phyloP scores from a whole-genome alignment of 495 filamentous ascomycete genomes.

The Pseudoneurospora amorphoporcata region DNA sequence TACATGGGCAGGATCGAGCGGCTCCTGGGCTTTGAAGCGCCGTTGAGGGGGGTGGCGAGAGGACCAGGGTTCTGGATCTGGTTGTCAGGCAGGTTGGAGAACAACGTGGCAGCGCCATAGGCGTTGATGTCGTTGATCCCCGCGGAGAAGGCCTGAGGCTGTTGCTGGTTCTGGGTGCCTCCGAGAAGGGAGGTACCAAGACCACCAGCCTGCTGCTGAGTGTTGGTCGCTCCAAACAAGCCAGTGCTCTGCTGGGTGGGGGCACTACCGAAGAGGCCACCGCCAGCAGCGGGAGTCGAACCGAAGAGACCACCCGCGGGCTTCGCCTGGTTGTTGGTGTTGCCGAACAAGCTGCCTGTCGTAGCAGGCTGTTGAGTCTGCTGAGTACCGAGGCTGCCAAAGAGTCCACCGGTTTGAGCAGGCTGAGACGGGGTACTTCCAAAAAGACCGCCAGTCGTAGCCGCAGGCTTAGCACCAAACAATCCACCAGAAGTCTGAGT shows the following conservation, averaged over 20 bases:
- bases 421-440: constrained; percentile 21
- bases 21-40: constrained; percentile 57
- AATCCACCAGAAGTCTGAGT: constrained; percentile 39
- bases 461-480: constrained; percentile 48
- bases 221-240: constrained; percentile 29
- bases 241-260: constrained; percentile 27
- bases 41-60: constrained; percentile 75
- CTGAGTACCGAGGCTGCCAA: constrained; percentile 29
- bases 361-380: constrained; percentile 18
- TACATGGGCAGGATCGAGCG: constrained; percentile 74
- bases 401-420: constrained; percentile 28
- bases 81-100: constrained; percentile 55
- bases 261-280: constrained; percentile 24
- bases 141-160: constrained; percentile 57
- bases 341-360: constrained; percentile 52
- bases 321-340: constrained; percentile 30
- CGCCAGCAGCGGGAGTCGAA: constrained; percentile 13
- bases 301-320: constrained; percentile 36
- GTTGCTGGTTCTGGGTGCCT: constrained; percentile 30
- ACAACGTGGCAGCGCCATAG: constrained; percentile 75
- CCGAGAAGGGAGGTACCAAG: constrained; percentile 31
- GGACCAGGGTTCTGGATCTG: constrained; percentile 63
- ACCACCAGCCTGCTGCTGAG: constrained; percentile 34
- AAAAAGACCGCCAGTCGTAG: constrained; percentile 21
- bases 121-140: constrained; percentile 69